Base-by-base conservation (phyloP, 345 rosid species). In the Corchorus olitorius region DNA sequence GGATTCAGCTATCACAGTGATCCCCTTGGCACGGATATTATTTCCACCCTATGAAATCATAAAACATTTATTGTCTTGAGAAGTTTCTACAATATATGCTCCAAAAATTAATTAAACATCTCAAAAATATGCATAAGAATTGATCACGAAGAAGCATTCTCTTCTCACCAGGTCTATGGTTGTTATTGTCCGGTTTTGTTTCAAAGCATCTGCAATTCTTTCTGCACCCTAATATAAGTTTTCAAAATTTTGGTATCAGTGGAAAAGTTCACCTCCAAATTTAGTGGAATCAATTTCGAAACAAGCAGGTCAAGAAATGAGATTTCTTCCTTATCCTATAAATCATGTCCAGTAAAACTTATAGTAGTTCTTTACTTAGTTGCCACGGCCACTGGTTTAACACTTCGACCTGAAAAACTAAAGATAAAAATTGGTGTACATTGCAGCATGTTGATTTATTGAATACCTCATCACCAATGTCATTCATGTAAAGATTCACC, bases 401-500 rank as follows among this genome's bases (percentile, higher is more conserved):
- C 53, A 14, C 80, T 17, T 16, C 4, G 1, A 17, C 34, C 10
- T 52, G 15, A 34, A 52, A 70, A 70, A 12, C 20, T 17, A 33
- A 52, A 52, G 59, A 43, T 16, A 33, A 13, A 45, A 63, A n/a
- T 11, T 33, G 15, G 56, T 34, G 45, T 49, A 60, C 5, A 48
- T 17, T 62, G 9, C 37, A 4, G 5, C 50, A 46, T 72, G 33
- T 37, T 53, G 13, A 53, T 43, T 34, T 53, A 65, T 75, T 53
- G 49, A 74, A 63, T 88, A 95, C 98, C 98, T 91, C 96, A 83
- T 93, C 97, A 20, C 98, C 93, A 39, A 95, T 85, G 87, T 95
- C 99, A 83, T 95, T 93, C 99, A 95, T 95, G 88, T 95, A 93
- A 76, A 95, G 84, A 82, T 95, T 95, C 86, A 95, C 61, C 98